A percentile compares a stretch with the other conserved stretches of the same genome.
phyloP scores from a whole-genome alignment of 768 basidiomycete species.

The Suillus americanus region DNA sequence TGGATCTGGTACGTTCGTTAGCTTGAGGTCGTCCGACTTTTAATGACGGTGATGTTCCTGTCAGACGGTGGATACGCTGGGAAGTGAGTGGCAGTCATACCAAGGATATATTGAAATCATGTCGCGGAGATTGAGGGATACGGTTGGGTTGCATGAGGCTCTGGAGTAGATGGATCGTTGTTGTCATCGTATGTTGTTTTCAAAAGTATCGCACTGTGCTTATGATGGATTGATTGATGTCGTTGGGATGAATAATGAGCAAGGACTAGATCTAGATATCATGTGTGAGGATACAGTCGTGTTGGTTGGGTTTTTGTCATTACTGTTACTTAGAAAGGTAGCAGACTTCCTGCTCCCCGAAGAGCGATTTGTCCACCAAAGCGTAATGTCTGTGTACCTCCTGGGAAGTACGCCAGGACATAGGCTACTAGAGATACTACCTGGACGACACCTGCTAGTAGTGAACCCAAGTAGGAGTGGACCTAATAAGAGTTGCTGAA shows the following conservation, averaged over 20 bases:
- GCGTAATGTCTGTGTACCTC: slow-evolving; percentile 76
- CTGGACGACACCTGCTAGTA: slow-evolving; percentile 78
- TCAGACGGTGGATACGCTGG: slow-evolving; percentile 45
- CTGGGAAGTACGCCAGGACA: slow-evolving; percentile 94
- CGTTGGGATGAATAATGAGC: not conserved
- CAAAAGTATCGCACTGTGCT: slow-evolving; percentile 1
- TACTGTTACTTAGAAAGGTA: slow-evolving; percentile 61
- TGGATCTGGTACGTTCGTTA: slow-evolving; percentile 48
- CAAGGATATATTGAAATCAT: slow-evolving; percentile 77
- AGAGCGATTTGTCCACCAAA: slow-evolving; percentile 80
- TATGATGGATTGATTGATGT: not conserved
- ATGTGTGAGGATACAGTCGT: not conserved
- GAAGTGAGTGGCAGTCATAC: slow-evolving; percentile 58
- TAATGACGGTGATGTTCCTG: slow-evolving; percentile 18
- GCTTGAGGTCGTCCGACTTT: slow-evolving; percentile 16
- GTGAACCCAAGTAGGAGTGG: slow-evolving; percentile 83
- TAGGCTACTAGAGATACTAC: slow-evolving; percentile 86
- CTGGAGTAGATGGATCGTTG: slow-evolving; percentile 15
- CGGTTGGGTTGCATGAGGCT: slow-evolving; percentile 53
- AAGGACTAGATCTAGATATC: slow-evolving; percentile 9
- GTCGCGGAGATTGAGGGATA: slow-evolving; percentile 67
- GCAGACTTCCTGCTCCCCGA: slow-evolving; percentile 78
- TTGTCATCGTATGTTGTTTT: not conserved
- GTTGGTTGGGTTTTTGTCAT: not conserved
- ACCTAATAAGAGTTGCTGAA: slow-evolving; percentile 42